Evolutionary conservation across 1,284 basidiomycete genomes (phyloP).

Genomic region (Sporisorium exsertum): DNA sequence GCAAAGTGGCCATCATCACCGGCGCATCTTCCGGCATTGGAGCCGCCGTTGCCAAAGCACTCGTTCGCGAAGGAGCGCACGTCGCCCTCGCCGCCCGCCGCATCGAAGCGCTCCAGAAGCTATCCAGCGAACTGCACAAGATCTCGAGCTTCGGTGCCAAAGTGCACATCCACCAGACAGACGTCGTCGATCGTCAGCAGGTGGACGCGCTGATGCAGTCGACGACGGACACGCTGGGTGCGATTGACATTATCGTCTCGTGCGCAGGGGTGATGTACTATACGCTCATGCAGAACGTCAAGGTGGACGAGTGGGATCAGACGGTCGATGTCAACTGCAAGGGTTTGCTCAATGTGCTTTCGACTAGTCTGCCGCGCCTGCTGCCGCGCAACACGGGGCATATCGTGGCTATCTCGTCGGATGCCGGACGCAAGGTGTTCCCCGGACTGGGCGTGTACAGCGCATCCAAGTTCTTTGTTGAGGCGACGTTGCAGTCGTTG

Average conservation of each 20-base stretch:
- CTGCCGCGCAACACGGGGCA: constrained; percentile 57
- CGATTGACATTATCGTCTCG: constrained; percentile 62
- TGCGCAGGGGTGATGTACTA: constrained; percentile 68
- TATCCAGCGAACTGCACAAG: constrained; percentile 24
- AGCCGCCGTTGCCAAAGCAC: constrained; percentile 64
- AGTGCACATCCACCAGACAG: constrained; percentile 57
- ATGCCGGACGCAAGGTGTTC: constrained; percentile 67
- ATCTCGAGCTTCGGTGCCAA: constrained; percentile 17
- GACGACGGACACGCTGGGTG: constrained; percentile 50
- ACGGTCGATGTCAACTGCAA: constrained; percentile 69
- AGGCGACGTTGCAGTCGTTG: constrained; percentile 65
- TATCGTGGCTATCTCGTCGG: constrained; percentile 67
- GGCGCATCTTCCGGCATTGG: constrained; percentile 71
- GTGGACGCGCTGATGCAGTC: constrained; percentile 57
- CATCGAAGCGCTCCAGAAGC: constrained; percentile 40
- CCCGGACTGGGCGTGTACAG: constrained; percentile 67
- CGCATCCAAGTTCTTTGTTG: constrained; percentile 68
- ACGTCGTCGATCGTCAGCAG: constrained; percentile 59
- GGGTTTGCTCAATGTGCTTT: constrained; percentile 62
- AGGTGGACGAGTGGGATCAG: constrained; percentile 64
- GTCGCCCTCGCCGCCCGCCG: constrained; percentile 54
- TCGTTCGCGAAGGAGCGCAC: constrained; percentile 52
- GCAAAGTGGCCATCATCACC: constrained; percentile 69
- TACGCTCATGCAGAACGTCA: constrained; percentile 65
- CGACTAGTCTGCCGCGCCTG: constrained; percentile 56